A percentile compares a stretch with the other conserved stretches of the same genome.
Evolutionary conservation across 176 grass and related monocot species (phyloP).

Genomic region (Neostapfia colusana): DNA sequence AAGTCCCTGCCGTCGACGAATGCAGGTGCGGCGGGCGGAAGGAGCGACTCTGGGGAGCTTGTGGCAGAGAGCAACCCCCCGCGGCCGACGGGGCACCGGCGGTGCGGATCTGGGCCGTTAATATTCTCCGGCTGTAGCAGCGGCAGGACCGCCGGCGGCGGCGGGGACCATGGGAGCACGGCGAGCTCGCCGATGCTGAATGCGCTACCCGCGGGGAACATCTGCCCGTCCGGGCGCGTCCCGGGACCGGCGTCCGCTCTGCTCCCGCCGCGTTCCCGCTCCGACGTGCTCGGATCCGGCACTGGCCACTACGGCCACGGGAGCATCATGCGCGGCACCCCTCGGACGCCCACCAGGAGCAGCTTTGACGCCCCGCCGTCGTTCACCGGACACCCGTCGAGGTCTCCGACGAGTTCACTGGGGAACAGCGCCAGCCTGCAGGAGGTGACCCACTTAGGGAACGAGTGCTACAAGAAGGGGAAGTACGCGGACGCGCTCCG

Average conservation of each 20-base stretch:
- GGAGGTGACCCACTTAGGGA: slow-evolving; percentile 68
- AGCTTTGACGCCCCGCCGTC: slow-evolving; percentile 36
- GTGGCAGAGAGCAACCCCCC: slow-evolving; percentile 42
- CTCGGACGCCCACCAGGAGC: slow-evolving; percentile 27
- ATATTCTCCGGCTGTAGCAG: slow-evolving; percentile 72
- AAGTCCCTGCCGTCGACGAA: slow-evolving; percentile 51
- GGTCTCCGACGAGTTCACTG: slow-evolving; percentile 29
- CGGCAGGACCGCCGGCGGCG: slow-evolving; percentile 39
- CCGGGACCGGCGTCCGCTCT: slow-evolving; percentile 25
- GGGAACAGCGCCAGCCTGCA: slow-evolving; percentile 45
- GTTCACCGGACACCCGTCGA: neutral
- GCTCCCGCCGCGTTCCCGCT: slow-evolving; percentile 54
- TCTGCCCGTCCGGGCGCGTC: slow-evolving; percentile 79
- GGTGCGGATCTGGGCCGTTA: slow-evolving; percentile 65
- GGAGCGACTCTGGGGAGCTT: slow-evolving; percentile 52
- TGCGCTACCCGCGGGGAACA: slow-evolving; percentile 85
- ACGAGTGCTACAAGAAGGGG: slow-evolving; percentile 82
- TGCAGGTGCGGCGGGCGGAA: slow-evolving; percentile 23
- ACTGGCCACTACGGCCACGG: slow-evolving; percentile 92
- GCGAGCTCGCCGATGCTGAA: slow-evolving; percentile 78
- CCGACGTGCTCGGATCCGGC: slow-evolving; percentile 84
- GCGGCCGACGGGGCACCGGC: slow-evolving; percentile 49
- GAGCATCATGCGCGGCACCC: slow-evolving; percentile 74
- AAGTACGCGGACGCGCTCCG: slow-evolving; percentile 66
- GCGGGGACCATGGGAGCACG: slow-evolving; percentile 59